Evolutionary conservation across 2,329 filamentous ascomycete genomes (phyloP).

Genomic region (Zopfia rhizophila): DNA sequence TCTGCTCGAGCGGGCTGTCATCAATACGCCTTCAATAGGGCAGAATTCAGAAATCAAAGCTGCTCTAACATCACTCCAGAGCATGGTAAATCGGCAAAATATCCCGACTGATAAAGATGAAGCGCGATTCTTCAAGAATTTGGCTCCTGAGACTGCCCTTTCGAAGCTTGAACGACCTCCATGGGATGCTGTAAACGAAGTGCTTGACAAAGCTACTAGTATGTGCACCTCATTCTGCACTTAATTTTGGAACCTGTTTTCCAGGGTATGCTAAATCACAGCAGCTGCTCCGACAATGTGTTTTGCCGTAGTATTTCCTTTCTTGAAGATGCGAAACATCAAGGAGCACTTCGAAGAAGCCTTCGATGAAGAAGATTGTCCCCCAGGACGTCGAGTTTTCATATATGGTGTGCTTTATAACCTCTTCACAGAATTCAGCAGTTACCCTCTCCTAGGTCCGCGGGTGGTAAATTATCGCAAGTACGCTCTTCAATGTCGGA

Average conservation of each 20-base stretch:
- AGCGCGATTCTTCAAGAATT: slow-evolving; percentile 32
- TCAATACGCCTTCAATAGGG: slow-evolving; percentile 44
- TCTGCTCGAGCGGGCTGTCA: slow-evolving; percentile 55
- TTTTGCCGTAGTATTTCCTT: slow-evolving; percentile 44
- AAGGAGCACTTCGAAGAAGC: slow-evolving; percentile 37
- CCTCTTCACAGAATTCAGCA: slow-evolving; percentile 40
- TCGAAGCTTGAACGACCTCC: slow-evolving; percentile 44
- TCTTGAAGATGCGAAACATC: slow-evolving; percentile 39
- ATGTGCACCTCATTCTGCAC: slow-evolving; percentile 29
- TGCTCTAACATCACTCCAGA: slow-evolving; percentile 44
- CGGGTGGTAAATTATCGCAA: slow-evolving; percentile 26
- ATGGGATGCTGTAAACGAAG: slow-evolving; percentile 37
- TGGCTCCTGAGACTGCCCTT: slow-evolving; percentile 34
- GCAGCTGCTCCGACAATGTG: slow-evolving; percentile 47
- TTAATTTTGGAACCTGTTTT: no score
- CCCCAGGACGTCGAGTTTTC: slow-evolving; percentile 36
- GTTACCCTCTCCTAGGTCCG: slow-evolving; percentile 22
- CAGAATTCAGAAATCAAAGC: slow-evolving; percentile 46
- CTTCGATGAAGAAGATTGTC: slow-evolving; percentile 32
- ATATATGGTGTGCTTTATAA: slow-evolving; percentile 43
- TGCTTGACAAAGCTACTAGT: slow-evolving; percentile 39
- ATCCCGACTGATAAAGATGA: slow-evolving; percentile 22
- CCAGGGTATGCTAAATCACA: no score
- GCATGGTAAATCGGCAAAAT: slow-evolving; percentile 40
- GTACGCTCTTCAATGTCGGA: slow-evolving; percentile 50